Base-by-base conservation (phyloP, 306 rosid genomes). In the Lathyrus sativus region DNA sequence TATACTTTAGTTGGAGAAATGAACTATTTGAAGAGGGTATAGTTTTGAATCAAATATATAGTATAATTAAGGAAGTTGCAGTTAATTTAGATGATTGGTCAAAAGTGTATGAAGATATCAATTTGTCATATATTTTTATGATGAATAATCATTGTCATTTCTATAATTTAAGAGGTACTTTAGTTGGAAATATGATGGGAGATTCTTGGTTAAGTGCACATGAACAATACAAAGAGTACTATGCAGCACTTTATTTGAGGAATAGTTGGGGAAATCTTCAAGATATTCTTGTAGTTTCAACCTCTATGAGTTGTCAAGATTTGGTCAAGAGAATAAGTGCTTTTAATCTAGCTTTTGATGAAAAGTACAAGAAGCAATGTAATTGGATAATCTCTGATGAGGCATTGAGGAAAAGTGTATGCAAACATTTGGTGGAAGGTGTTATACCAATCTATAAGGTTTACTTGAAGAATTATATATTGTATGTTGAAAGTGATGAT, bases 141-240 rank as follows among this genome's bases (percentile, higher is more conserved):
- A 93, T 93, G 97, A 93, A 90, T 64, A 88, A 90, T 55, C 97
- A 93, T 67, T 90, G 89, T 53, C 89, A 90, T 77, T 86, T 93
- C 68, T 63, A 78, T 78, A 85, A 80, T 54, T 73, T 88, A 64
- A 84, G 61, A 77, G 96, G 87, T 49, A 84, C 88, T 56, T 65
- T 62, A 74, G 84, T 90, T 13, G 97, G 99, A 12, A 82, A 81
- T 18, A 65, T 84, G 81, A 86, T 90, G 97, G 97, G 99, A 31
- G 87, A 88, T 22, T 72, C 88, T 49, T 90, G 97, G 99, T 71
- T 95, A 72, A 66, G 42, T 57, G 89, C 92, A 65, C 91, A 95
- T 72, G 90, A 76, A 65, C 89, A 95, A 68, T 95, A 87, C 78
- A 84, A 70, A 73, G 97, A 95, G 41, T 88, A 88, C 55, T 88